These are phyloP conservation scores for Populus simonii DNA, from an alignment of 345 rosid species.

Conservation along the genomic window DNA sequence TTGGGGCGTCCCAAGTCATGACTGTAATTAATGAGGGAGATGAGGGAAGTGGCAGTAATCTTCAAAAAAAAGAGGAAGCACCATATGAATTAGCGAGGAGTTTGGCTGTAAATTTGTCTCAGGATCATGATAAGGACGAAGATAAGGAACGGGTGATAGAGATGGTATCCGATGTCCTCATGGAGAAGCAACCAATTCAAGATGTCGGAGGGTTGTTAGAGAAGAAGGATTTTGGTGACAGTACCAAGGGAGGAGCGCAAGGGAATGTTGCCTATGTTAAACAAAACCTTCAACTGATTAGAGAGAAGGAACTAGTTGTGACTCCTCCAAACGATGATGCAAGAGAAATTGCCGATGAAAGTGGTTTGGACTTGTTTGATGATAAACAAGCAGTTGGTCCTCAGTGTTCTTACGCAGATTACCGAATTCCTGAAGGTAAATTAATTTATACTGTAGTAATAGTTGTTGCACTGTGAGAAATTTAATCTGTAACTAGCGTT, in stretches of 20 bases:
- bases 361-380: conserved; percentile 17
- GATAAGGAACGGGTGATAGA: conserved; percentile 12
- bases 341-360: conserved; percentile 22
- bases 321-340: conserved; percentile 19
- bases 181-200: conserved; percentile 25
- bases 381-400: conserved; percentile 6
- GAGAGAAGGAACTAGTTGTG: neutral
- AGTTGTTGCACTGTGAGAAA: no score
- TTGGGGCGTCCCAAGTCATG: neutral
- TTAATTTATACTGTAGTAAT: neutral
- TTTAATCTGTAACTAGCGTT: no score
- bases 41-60: conserved; percentile 7
- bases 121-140: neutral
- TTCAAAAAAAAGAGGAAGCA: neutral
- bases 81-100: conserved; percentile 12
- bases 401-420: conserved; percentile 2
- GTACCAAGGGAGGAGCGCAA: neutral
- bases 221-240: conserved; percentile 35
- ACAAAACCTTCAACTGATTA: neutral
- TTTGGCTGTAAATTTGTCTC: no score
- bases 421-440: conserved; percentile 19
- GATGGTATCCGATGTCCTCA: conserved; percentile 1
- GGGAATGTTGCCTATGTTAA: neutral
- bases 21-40: conserved; percentile 12
- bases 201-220: conserved; percentile 47